Conservation (phyloP, 306 rosid genomes). For the Medicago ruthenica region DNA sequence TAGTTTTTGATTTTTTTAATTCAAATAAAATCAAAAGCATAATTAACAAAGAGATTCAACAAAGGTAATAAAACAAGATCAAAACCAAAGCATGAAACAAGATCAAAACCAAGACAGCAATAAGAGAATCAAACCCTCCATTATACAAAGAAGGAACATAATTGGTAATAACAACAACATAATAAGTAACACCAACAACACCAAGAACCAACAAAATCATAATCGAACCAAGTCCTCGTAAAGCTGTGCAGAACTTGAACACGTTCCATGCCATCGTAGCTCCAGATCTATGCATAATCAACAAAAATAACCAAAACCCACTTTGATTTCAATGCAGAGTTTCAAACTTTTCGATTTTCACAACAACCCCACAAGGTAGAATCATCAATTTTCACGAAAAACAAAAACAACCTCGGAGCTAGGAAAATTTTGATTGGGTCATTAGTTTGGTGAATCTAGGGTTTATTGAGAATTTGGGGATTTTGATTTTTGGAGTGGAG, state of each 20-base stretch:
- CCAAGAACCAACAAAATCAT: slow-evolving; percentile 97
- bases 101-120: slow-evolving; percentile 75
- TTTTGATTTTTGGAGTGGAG: slow-evolving; percentile 37
- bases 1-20: no score
- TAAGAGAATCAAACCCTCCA: slow-evolving; percentile 73
- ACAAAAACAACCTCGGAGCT: slow-evolving; percentile 38
- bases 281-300: slow-evolving; percentile 97
- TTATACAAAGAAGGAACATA: slow-evolving; percentile 81
- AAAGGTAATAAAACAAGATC: neutral
- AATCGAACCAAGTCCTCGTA: slow-evolving; percentile 96
- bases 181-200: slow-evolving; percentile 93
- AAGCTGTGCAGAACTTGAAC: slow-evolving; percentile 97
- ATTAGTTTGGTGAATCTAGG: slow-evolving; percentile 44
- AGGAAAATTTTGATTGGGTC: neutral
- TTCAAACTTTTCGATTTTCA: slow-evolving; percentile 13
- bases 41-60: no score
- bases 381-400: slow-evolving; percentile 27
- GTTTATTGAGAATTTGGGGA: slow-evolving; percentile 41
- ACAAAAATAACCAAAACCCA: slow-evolving; percentile 8
- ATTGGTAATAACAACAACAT: slow-evolving; percentile 90
- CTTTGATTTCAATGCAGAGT: slow-evolving; percentile 36
- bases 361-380: slow-evolving; percentile 7
- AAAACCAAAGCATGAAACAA: slow-evolving; percentile 86
- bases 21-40: neutral
- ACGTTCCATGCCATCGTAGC: slow-evolving; percentile 99